These are phyloP conservation scores for Arthonia radiata DNA, from an alignment of 495 filamentous ascomycete species.

Conservation along the genomic window DNA sequence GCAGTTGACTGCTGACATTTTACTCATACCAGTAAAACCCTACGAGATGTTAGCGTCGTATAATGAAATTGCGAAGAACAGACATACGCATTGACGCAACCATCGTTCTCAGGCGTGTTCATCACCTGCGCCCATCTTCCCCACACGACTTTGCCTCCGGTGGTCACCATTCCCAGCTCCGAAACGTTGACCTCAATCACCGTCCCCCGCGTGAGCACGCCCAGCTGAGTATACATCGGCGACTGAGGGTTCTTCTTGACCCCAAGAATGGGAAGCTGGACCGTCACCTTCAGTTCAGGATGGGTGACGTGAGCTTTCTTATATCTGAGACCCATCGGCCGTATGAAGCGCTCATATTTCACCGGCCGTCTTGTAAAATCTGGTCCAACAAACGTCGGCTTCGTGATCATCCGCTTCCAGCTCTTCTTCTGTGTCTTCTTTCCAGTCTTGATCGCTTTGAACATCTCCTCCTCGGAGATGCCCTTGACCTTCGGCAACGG, in stretches of 20 bases:
- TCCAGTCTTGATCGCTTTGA: conserved; percentile 91
- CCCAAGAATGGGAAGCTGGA: conserved; percentile 75
- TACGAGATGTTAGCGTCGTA: too few species aligned
- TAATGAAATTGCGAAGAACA: too few species aligned
- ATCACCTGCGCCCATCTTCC: conserved; percentile 26
- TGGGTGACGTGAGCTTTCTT: conserved; percentile 90
- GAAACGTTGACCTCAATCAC: conserved; percentile 91
- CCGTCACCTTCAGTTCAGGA: conserved; percentile 64
- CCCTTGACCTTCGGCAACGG: conserved; percentile 85
- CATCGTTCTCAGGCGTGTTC: conserved; percentile 58
- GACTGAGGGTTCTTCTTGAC: conserved; percentile 99
- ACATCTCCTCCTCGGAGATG: conserved; percentile 93
- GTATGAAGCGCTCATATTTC: conserved; percentile 69
- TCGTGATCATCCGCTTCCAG: conserved; percentile 94
- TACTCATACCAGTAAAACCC: too few species aligned
- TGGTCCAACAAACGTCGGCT: conserved; percentile 53
- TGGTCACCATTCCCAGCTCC: conserved; percentile 79
- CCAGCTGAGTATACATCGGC: conserved; percentile 81
- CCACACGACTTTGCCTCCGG: conserved; percentile 84
- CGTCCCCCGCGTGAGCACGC: conserved; percentile 83
- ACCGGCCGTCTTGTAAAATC: conserved; percentile 84
- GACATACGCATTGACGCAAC: conserved; percentile 41
- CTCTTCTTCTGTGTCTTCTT: conserved; percentile 55
- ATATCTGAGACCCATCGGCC: conserved; percentile 39
- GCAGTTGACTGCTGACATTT: too few species aligned